Conservation (phyloP, 805 yeast species). For the Schwanniomyces occidentalis region DNA sequence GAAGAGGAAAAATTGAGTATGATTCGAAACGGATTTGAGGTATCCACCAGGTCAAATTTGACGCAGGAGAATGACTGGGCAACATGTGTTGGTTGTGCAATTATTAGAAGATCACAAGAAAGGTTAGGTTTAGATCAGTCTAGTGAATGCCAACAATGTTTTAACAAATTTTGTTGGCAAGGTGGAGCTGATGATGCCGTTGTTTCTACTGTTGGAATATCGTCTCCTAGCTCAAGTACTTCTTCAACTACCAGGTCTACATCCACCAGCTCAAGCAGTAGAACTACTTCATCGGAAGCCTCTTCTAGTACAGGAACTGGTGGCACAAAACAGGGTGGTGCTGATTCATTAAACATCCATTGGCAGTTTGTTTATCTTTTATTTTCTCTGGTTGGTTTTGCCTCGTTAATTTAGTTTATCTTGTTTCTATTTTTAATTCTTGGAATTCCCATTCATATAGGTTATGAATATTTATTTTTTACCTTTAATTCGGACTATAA, state of each 20-base stretch:
- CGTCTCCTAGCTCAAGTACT: neutral
- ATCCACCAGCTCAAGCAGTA: too few relatives aligned
- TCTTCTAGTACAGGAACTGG: too few relatives aligned
- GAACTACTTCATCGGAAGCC: too few relatives aligned
- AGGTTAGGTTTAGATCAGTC: conserved; percentile 58
- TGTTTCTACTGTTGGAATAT: conserved; percentile 1
- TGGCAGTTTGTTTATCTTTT: too few relatives aligned
- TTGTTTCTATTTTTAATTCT: too few relatives aligned
- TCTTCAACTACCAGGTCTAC: conserved; percentile 1
- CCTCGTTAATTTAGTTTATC: too few relatives aligned
- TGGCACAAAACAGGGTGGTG: too few relatives aligned
- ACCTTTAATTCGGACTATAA: too few relatives aligned
- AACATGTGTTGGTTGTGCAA: conserved; percentile 81
- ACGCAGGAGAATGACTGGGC: conserved; percentile 70
- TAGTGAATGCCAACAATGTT: conserved; percentile 71
- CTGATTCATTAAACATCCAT: too few relatives aligned
- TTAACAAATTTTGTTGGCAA: conserved; percentile 74
- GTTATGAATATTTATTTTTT: too few relatives aligned
- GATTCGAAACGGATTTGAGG: conserved; percentile 73
- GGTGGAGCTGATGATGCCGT: conserved; percentile 33
- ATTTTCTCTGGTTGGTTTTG: too few relatives aligned
- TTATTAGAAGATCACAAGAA: conserved; percentile 75
- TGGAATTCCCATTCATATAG: too few relatives aligned
- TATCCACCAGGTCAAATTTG: conserved; percentile 62
- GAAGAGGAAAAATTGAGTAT: conserved; percentile 57